Evolutionary conservation across 352 stramenopile species (phyloP).

Genomic region (Aphanomyces cochlioides): DNA sequence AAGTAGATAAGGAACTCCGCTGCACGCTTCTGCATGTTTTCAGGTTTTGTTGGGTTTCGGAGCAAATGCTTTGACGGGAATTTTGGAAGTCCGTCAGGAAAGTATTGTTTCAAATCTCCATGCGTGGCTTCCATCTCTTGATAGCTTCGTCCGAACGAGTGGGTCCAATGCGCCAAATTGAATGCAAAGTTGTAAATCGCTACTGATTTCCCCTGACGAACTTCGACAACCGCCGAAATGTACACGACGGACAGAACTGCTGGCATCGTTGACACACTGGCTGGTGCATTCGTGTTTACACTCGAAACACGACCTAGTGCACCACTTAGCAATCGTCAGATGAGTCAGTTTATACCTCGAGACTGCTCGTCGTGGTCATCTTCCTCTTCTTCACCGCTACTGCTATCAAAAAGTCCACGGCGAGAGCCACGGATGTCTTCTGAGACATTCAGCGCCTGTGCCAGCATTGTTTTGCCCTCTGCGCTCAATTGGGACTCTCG

Average conservation of each 20-base stretch:
- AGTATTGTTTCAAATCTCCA: constrained; percentile 42
- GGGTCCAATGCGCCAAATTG: constrained; percentile 20
- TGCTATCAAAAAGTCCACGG: constrained; percentile 79
- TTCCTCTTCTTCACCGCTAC: constrained; percentile 45
- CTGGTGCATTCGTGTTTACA: background rate
- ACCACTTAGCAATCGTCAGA: no score
- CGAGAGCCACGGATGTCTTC: constrained; percentile 37
- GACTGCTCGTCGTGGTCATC: constrained; percentile 37
- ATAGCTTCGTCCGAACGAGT: constrained; percentile 57
- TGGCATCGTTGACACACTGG: background rate
- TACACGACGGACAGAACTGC: constrained; percentile 45
- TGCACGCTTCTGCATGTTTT: constrained; percentile 83
- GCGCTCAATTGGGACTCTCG: constrained; percentile 69
- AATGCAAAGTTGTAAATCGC: constrained; percentile 72
- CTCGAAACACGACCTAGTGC: background rate
- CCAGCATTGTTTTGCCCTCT: constrained; percentile 68
- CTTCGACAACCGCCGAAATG: constrained; percentile 48
- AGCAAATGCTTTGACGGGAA: constrained; percentile 74
- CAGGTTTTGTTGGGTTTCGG: constrained; percentile 74
- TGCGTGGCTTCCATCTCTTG: constrained; percentile 72
- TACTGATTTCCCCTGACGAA: constrained; percentile 56
- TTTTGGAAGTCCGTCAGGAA: constrained; percentile 45
- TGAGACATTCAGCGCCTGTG: constrained; percentile 50
- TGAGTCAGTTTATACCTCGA: constrained; percentile 23
- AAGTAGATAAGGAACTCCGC: constrained; percentile 76